These are phyloP conservation scores for Mycena galopus DNA, from an alignment of 768 basidiomycete genomes.

Conservation along the genomic window DNA sequence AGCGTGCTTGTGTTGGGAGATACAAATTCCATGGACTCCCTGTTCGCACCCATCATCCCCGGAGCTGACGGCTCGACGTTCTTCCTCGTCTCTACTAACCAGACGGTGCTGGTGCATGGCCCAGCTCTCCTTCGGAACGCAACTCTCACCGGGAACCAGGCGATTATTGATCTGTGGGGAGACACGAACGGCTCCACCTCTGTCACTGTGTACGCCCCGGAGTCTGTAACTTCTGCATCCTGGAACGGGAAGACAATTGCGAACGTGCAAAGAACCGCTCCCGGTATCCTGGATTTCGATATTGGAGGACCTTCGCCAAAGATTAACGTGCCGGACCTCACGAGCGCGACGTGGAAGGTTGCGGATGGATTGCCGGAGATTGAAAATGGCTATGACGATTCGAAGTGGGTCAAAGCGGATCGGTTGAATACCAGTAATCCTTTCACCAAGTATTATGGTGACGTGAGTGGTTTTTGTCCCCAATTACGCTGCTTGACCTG, in stretches of 20 bases:
- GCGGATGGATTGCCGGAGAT: conserved; percentile 68
- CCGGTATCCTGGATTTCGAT: conserved; percentile 15
- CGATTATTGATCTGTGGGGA: conserved; percentile 25
- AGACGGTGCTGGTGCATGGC: conserved; percentile 27
- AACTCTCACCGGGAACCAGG: background rate
- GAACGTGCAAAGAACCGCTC: background rate
- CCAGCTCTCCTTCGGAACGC: conserved; percentile 26
- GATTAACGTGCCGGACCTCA: conserved; percentile 20
- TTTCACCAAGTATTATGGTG: conserved; percentile 61
- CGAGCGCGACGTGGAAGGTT: conserved; percentile 58
- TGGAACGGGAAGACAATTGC: conserved; percentile 25
- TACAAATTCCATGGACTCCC: conserved; percentile 7
- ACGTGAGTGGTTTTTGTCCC: conserved; percentile 52
- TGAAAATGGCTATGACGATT: conserved; percentile 57
- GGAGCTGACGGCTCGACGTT: conserved; percentile 23
- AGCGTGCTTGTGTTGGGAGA: conserved; percentile 24
- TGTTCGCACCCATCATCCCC: conserved; percentile 27
- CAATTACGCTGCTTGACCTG: background rate
- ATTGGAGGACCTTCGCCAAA: conserved; percentile 17
- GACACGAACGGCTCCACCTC: conserved; percentile 19
- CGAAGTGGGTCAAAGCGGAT: conserved; percentile 62
- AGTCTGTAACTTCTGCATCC: conserved; percentile 21
- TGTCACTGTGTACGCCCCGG: conserved; percentile 24
- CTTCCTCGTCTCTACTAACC: conserved; percentile 20
- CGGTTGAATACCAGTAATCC: conserved; percentile 64